Evolutionary conservation across 2,329 filamentous ascomycete species (phyloP), one percentile per base, ranked within the genome.

Genomic region (Aaosphaeria pasadenensis): DNA sequence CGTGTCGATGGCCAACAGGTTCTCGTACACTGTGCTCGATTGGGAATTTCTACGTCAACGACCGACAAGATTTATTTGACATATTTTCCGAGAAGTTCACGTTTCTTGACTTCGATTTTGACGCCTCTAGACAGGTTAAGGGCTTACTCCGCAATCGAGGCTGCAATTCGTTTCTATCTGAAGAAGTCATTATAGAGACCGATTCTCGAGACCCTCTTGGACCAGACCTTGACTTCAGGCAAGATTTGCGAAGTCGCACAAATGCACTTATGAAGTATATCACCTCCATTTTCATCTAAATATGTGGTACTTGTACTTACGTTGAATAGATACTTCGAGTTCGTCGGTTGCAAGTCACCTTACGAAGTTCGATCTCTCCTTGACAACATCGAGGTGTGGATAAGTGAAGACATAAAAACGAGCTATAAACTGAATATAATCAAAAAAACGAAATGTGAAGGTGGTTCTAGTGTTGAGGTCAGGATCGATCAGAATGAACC

Each of bases 11-110:
- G 33, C n/a, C 2, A 36, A 36, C 33, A 2, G 33, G 33, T 36
- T 4, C n/a, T 9, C n/a, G n/a, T n/a, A n/a, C n/a, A n/a, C n/a
- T n/a, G n/a, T n/a, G n/a, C n/a, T n/a, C n/a, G n/a, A n/a, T n/a
- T n/a, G n/a, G n/a, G n/a, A n/a, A n/a, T n/a, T 50, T 50, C 45
- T 47, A 47, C 33, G 42, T 50, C 42, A 50, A 50, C 24, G 48
- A 50, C 33, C 45, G 48, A 28, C 48, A 50, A 36, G 36, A 44
- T 42, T 30, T 47, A 28, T 47, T 47, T 29, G 45, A 50, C 41
- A 47, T 47, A 17, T 47, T 50, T 38, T 42, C 32, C n/a, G 36
- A 42, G 11, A 39, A 9, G 31, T 45, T 44, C 29, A 39, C 29
- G 9, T 50, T 50, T 33, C 48, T 50, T 29, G 45, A 45, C 30